A percentile compares a stretch with the other conserved stretches of the same genome.
phyloP scores from a whole-genome alignment of 2,329 filamentous ascomycete genomes.

The Ophiocordyceps camponoti-floridani region DNA sequence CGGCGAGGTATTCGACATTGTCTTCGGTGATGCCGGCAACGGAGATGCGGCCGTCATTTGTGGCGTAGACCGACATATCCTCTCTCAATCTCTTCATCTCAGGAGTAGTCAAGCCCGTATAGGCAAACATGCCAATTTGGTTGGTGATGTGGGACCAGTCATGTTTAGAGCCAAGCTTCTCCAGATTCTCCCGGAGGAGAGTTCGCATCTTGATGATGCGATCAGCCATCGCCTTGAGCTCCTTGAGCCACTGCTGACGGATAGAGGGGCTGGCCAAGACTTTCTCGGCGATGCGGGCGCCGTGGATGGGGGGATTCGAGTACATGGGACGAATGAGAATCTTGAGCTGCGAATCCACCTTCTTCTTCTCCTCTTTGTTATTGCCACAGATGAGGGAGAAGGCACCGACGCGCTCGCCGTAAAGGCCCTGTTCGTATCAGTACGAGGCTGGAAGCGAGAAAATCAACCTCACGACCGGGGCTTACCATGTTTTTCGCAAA shows the following conservation, averaged over 20 bases:
- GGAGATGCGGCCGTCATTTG: constrained; percentile 77
- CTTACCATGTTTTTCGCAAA: constrained; percentile 98
- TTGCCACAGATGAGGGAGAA: constrained; percentile 83
- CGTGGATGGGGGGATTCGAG: constrained; percentile 96
- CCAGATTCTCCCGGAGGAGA: constrained; percentile 83
- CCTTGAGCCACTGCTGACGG: constrained; percentile 85
- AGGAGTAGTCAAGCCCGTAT: constrained; percentile 78
- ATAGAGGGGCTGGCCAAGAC: constrained; percentile 75
- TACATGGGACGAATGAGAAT: constrained; percentile 93
- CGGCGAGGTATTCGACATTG: constrained; percentile 64
- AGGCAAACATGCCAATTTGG: constrained; percentile 99
- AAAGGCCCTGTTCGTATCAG: constrained; percentile 52
- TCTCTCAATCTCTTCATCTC: constrained; percentile 86
- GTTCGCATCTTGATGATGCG: constrained; percentile 98
- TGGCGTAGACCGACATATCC: constrained; percentile 95
- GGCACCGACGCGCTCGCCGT: constrained; percentile 92
- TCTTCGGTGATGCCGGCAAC: constrained; percentile 68
- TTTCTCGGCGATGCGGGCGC: constrained; percentile 79
- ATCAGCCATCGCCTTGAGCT: constrained; percentile 98
- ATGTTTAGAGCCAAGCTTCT: constrained; percentile 87
- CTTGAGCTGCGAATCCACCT: constrained; percentile 94
- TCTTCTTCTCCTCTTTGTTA: constrained; percentile 78
- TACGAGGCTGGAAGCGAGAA: background rate
- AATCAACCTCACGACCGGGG: background rate
- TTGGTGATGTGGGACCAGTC: constrained; percentile 98